Evolutionary conservation across 345 rosid species (phyloP).

Genomic region (Brassica juncea): DNA sequence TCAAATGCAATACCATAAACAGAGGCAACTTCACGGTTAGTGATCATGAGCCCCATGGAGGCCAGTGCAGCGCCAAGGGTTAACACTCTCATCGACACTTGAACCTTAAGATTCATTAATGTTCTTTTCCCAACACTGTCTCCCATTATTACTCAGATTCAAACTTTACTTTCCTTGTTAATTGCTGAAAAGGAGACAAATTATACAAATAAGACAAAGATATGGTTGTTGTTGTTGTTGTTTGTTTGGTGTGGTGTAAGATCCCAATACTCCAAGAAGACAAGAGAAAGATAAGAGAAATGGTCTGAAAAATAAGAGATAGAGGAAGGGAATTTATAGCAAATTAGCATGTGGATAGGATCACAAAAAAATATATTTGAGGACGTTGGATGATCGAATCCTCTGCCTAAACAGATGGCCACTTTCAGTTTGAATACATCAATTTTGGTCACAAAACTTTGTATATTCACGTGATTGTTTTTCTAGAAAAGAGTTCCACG

Average conservation of each 20-base stretch:
- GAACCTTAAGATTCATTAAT: slow-evolving; percentile 36
- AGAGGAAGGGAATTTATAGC: slow-evolving; percentile 30
- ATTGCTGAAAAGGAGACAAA: not conserved
- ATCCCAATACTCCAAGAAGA: slow-evolving; percentile 17
- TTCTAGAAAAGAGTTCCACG: slow-evolving; percentile 7
- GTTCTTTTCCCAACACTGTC: slow-evolving; percentile 33
- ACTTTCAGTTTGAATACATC: slow-evolving; percentile 29
- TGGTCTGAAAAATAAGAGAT: slow-evolving; percentile 11
- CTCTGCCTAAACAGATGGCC: slow-evolving; percentile 40
- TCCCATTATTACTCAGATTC: slow-evolving; percentile 14
- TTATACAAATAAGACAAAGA: slow-evolving; percentile 30
- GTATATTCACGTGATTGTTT: not conserved
- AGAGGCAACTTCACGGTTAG: slow-evolving; percentile 45
- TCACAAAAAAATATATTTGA: slow-evolving; percentile 23
- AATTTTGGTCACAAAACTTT: slow-evolving; percentile 21
- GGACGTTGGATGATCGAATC: slow-evolving; percentile 42
- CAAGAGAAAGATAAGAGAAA: slow-evolving; percentile 24
- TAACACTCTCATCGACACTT: slow-evolving; percentile 47
- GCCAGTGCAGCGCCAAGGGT: slow-evolving; percentile 47
- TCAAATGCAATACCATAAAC: slow-evolving; percentile 47
- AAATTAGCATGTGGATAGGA: slow-evolving; percentile 29
- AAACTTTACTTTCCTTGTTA: slow-evolving; percentile 14
- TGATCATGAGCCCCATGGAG: slow-evolving; percentile 46
- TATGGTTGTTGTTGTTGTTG: slow-evolving; percentile 11
- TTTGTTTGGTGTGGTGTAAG: slow-evolving; percentile 20